Base-by-base conservation (phyloP, 169 alveolate species). In the Toxoplasma gondii region DNA sequence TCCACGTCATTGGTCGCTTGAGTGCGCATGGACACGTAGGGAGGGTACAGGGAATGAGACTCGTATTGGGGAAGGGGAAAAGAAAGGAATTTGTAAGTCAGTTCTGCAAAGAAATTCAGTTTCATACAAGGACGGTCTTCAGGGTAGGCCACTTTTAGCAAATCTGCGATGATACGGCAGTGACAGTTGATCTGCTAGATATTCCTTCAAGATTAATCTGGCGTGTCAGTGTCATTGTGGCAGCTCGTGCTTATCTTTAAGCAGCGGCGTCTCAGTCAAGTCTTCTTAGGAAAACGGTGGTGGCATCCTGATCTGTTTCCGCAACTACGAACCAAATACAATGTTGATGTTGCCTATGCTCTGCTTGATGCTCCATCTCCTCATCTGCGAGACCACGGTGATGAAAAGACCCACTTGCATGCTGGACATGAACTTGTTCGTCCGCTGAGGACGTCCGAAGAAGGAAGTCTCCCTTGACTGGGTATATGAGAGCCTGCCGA, bases 41-140 rank as follows among this genome's bases (percentile, higher is more conserved):
- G 93, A 67, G 93, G 93, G 93, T 49, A 88, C 38, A 88, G 86
- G 27, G 93, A 49, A 54, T 88, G 93, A 27, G 58, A 12, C 36
- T 39, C 39, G 67, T 64, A 58, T 7, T 41, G 43, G 39, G 93
- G 87, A n/a, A 88, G 83, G 70, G 93, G 93, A 16, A 5, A 36
- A 4, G 93, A 34, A 12, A 88, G 80, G 44, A 88, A 88, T 53
- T 88, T 67, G 86, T 58, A 88, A 9, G 74, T 39, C 67, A 88
- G 39, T 31, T 36, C 93, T 88, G 93, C 27, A 22, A 19, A 31
- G 87, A 27, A 5, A 27, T 31, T 41, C n/a, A 64, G 34, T 19
- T 4, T 10, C 84, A 74, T n/a, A 69, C 17, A 31, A 69, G 38
- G 81, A 0, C 2, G 27, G n/a, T 31, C 81, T 17, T 69, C 22